phyloP scores from a whole-genome alignment of 2,329 filamentous ascomycete genomes.

The Amylocarpus encephaloides region DNA sequence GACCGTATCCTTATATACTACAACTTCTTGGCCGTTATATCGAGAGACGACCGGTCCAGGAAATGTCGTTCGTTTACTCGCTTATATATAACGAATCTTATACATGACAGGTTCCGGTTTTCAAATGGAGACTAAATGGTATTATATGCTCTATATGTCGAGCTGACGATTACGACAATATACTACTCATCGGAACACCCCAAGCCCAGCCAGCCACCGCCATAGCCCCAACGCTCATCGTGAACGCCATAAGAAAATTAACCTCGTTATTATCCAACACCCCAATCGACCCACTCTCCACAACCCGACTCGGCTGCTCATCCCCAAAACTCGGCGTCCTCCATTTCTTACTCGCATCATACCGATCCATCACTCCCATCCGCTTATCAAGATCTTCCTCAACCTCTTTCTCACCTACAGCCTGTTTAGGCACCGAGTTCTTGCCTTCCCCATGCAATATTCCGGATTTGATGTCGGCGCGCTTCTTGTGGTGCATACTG shows the following conservation, averaged over 20 bases:
- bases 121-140: too few relatives aligned
- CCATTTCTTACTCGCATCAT: constrained; percentile 44
- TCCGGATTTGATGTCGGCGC: constrained; percentile 37
- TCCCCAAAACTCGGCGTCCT: constrained; percentile 47
- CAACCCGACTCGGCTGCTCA: constrained; percentile 42
- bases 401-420: constrained; percentile 33
- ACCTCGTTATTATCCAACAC: constrained; percentile 92
- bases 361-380: constrained; percentile 39
- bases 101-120: too few relatives aligned
- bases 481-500: constrained; percentile 30
- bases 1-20: too few relatives aligned
- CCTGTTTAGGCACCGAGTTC: constrained; percentile 36
- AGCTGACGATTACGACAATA: constrained; percentile 22
- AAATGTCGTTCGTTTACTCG: too few relatives aligned
- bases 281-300: constrained; percentile 61
- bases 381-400: constrained; percentile 34
- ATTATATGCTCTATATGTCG: too few relatives aligned
- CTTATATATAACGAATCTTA: too few relatives aligned
- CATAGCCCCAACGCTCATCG: constrained; percentile 77
- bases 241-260: constrained; percentile 83
- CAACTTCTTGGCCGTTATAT: too few relatives aligned
- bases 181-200: constrained; percentile 45
- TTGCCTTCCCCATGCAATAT: constrained; percentile 40
- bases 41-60: too few relatives aligned
- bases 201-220: constrained; percentile 54